Evolutionary conservation across 805 yeast species (phyloP).

Genomic region (Yarrowia bubula): DNA sequence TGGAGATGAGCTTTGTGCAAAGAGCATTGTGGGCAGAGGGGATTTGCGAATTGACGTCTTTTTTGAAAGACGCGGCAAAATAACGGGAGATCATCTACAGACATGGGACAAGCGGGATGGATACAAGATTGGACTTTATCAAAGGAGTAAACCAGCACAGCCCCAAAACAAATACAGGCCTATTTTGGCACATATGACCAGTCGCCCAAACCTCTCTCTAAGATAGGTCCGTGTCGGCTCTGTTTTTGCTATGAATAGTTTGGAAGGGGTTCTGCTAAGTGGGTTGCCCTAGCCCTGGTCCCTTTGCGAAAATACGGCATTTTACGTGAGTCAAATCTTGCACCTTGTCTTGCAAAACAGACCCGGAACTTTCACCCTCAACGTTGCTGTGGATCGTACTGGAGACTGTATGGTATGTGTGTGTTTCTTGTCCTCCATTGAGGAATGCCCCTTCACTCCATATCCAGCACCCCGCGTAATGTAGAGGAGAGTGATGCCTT

Average conservation of each 20-base stretch:
- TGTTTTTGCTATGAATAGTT: background rate
- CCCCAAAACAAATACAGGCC: too few relatives aligned
- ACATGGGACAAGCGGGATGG: background rate
- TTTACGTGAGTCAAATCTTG: background rate
- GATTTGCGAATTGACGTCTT: background rate
- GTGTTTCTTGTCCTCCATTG: background rate
- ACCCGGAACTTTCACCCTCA: too few relatives aligned
- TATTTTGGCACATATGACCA: too few relatives aligned
- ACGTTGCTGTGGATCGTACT: background rate
- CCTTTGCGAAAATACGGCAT: background rate
- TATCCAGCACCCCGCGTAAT: background rate
- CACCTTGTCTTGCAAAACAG: background rate
- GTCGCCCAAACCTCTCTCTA: too few relatives aligned
- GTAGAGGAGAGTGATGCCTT: background rate
- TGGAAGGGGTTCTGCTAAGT: background rate
- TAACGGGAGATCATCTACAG: background rate
- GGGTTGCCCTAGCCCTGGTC: background rate
- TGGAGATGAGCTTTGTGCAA: background rate
- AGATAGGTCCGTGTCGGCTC: background rate
- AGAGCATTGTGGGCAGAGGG: slow-evolving; percentile 4
- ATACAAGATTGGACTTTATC: too few relatives aligned
- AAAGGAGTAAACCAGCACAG: too few relatives aligned
- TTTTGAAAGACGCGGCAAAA: background rate
- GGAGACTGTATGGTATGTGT: too few relatives aligned
- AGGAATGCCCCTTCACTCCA: background rate